phyloP scores from a whole-genome alignment of 2,329 filamentous ascomycete species.

The Emydomyces testavorans region DNA sequence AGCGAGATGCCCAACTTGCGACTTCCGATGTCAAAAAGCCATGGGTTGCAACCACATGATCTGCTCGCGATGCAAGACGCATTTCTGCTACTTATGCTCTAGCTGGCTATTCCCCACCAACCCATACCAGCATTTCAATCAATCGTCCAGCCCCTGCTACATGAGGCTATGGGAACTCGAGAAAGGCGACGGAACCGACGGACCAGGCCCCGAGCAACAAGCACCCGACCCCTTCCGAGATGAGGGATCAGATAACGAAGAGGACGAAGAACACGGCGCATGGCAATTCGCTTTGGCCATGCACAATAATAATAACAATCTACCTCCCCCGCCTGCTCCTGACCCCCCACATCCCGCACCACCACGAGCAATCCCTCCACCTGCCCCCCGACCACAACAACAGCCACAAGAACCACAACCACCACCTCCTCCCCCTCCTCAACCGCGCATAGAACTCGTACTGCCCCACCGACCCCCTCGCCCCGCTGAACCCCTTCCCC shows the following conservation, averaged over 20 bases:
- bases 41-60: constrained; percentile 96
- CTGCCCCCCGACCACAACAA: constrained; percentile 11
- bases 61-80: constrained; percentile 75
- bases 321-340: constrained; percentile 33
- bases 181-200: constrained; percentile 53
- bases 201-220: constrained; percentile 12
- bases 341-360: constrained; percentile 27
- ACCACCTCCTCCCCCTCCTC: no score
- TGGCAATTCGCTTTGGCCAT: constrained; percentile 20
- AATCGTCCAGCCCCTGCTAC: constrained; percentile 57
- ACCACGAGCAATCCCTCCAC: constrained; percentile 14
- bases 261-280: constrained; percentile 14
- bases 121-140: constrained; percentile 83
- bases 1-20: constrained; percentile 80
- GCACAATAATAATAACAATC: constrained; percentile 20
- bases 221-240: background rate
- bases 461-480: background rate
- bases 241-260: constrained; percentile 18
- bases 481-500: background rate
- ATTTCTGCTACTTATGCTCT: constrained; percentile 92
- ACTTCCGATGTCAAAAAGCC: constrained; percentile 73
- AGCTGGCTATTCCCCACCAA: constrained; percentile 72
- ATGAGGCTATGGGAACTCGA: constrained; percentile 85
- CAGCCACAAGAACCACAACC: no score
- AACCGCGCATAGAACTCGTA: constrained; percentile 15